Evolutionary conservation across 1,139 yeast genomes (phyloP), one percentile per base, ranked within the genome.

Genomic region (Geotrichum bryndzae): DNA sequence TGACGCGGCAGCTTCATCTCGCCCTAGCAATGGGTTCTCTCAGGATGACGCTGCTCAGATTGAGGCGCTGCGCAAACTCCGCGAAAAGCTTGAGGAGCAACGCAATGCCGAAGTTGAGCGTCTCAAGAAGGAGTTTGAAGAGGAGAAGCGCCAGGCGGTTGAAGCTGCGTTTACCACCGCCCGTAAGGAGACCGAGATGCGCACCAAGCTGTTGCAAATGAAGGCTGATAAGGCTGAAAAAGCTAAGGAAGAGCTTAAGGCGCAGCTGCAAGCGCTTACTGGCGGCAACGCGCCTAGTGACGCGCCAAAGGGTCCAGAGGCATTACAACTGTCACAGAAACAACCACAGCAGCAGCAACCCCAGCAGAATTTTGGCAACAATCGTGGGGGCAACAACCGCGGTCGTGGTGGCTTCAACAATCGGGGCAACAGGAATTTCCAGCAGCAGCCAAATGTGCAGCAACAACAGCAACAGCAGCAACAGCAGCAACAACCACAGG

Each of bases 201-300:
- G 77, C 56, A 68, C 69, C 23, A 72, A 68, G 60, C 65, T 77
- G 55, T 60, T 76, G 33, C 70, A 72, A 54, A 53, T 53, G 57
- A 76, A 75, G 66, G 65, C 74, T 18, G 73, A 74, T 22, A 74
- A 73, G 66, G 68, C 73, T n/a, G 73, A 72, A 31, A 71, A 69
- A 55, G 74, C 72, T 56, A 73, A 73, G 61, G 64, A 69, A 52
- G 72, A 69, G 23, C 67, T 77, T 51, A 53, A 61, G 18, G 60
- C 61, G 5, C 64, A 66, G 53, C 45, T 65, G 3, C 56, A 33
- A 25, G 51, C 38, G 22, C 45, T 56, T 15, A 51, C 35, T 48
- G 31, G 55, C 33, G 51, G 41, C 7, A 51, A 38, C 51, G 50
- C 33, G 18, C 33, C 52, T 35, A 53, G 11, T 10, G 35, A n/a